Evolutionary conservation across 2,329 filamentous ascomycete species (phyloP).

Genomic region (Achaetomium macrosporum): DNA sequence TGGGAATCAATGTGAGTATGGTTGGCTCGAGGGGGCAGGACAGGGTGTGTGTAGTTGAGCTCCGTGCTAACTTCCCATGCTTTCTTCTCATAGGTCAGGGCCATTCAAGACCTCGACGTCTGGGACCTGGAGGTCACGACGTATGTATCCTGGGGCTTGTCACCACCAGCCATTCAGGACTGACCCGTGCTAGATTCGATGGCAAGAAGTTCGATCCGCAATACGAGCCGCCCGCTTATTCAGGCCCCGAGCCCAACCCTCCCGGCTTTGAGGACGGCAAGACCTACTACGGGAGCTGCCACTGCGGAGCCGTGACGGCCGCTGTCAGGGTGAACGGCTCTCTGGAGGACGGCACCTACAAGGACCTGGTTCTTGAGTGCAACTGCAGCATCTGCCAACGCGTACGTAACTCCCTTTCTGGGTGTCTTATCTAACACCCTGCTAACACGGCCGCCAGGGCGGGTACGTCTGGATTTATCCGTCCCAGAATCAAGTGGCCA

Average conservation of each 20-base stretch:
- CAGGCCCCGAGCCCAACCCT: slow-evolving; percentile 35
- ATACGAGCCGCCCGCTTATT: slow-evolving; percentile 34
- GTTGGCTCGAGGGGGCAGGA: too few species aligned
- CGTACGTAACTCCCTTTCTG: slow-evolving; percentile 25
- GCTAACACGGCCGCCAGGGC: slow-evolving; percentile 28
- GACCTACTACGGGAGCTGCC: slow-evolving; percentile 46
- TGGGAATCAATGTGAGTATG: slow-evolving; percentile 39
- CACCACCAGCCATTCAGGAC: background rate
- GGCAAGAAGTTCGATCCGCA: slow-evolving; percentile 30
- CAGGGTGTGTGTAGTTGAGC: background rate
- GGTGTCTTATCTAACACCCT: background rate
- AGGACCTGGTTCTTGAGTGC: slow-evolving; percentile 36
- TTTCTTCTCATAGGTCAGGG: slow-evolving; percentile 31
- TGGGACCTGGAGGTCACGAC: slow-evolving; percentile 32
- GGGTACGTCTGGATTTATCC: slow-evolving; percentile 43
- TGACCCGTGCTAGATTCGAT: slow-evolving; percentile 31
- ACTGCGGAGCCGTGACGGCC: slow-evolving; percentile 45
- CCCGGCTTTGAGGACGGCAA: slow-evolving; percentile 33
- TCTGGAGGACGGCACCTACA: slow-evolving; percentile 31
- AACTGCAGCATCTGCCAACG: slow-evolving; percentile 47
- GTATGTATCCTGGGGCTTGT: slow-evolving; percentile 28
- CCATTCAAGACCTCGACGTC: slow-evolving; percentile 41
- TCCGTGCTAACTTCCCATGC: background rate
- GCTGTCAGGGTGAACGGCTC: slow-evolving; percentile 37
- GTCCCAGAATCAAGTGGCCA: slow-evolving; percentile 32